Evolutionary conservation across 768 basidiomycete species (phyloP).

Genomic region (Kwoniella sp.): DNA sequence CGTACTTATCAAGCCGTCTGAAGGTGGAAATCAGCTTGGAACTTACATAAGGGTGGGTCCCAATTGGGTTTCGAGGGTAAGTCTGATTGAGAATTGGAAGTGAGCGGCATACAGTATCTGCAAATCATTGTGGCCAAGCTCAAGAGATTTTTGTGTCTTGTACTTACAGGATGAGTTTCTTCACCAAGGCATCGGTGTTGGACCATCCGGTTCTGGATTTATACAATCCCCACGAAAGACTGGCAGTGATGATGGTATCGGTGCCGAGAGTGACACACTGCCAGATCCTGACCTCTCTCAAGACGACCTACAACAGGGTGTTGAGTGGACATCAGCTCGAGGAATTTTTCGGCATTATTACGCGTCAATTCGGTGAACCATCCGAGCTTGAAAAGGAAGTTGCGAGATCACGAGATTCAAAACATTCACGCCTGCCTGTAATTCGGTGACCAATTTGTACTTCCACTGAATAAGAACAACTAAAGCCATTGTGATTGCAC

Average conservation of each 20-base stretch:
- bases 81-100: neutral
- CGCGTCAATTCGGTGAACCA: too few species aligned
- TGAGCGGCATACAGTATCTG: neutral
- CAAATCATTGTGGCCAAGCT: too few species aligned
- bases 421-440: neutral
- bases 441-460: neutral
- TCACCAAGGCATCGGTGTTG: conserved; percentile 30
- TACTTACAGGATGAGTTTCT: conserved; percentile 11
- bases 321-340: too few species aligned
- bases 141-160: neutral
- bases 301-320: neutral
- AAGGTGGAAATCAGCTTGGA: too few species aligned
- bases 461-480: neutral
- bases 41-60: conserved; percentile 14
- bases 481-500: neutral
- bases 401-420: neutral
- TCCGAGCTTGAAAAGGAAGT: neutral
- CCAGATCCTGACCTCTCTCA: conserved; percentile 1
- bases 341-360: too few species aligned
- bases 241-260: conserved; percentile 37
- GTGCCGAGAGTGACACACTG: conserved; percentile 15
- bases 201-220: conserved; percentile 41
- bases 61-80: conserved; percentile 18
- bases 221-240: conserved; percentile 31
- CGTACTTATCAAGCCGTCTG: too few species aligned